Evolutionary conservation across 2,329 filamentous ascomycete genomes (phyloP).

Genomic region (Didymella exigua): DNA sequence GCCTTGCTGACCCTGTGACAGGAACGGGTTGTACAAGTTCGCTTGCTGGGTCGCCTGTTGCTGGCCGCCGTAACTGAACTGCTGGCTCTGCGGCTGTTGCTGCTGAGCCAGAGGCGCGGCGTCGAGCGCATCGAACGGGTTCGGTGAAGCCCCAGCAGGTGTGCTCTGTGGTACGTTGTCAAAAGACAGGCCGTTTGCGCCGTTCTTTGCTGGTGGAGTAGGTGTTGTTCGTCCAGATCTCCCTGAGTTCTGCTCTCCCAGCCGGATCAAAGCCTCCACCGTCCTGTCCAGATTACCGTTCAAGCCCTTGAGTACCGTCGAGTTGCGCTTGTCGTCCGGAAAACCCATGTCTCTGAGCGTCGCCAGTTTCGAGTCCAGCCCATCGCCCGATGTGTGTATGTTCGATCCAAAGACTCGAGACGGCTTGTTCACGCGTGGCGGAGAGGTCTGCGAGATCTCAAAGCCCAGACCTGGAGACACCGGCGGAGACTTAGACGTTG

Average conservation of each 20-base stretch:
- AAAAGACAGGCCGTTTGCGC: slow-evolving; percentile 54
- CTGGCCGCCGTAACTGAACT: slow-evolving; percentile 29
- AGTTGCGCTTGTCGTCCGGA: slow-evolving; percentile 78
- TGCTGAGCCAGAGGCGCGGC: slow-evolving; percentile 30
- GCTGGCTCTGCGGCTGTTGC: slow-evolving; percentile 45
- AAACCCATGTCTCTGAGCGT: slow-evolving; percentile 92
- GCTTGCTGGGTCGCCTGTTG: slow-evolving; percentile 37
- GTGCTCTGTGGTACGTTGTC: slow-evolving; percentile 46
- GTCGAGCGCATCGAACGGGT: slow-evolving; percentile 55
- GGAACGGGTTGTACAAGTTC: slow-evolving; percentile 73
- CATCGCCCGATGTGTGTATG: slow-evolving; percentile 60
- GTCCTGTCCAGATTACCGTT: slow-evolving; percentile 85
- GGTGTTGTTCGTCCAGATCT: slow-evolving; percentile 55
- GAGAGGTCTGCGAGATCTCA: slow-evolving; percentile 37
- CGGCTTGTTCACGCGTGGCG: slow-evolving; percentile 63
- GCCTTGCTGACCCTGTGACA: slow-evolving; percentile 48
- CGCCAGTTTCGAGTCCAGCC: slow-evolving; percentile 75
- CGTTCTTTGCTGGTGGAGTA: slow-evolving; percentile 55
- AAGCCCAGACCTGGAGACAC: slow-evolving; percentile 44
- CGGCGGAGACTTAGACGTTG: slow-evolving; percentile 63
- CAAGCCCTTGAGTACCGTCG: slow-evolving; percentile 78
- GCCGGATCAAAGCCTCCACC: slow-evolving; percentile 79
- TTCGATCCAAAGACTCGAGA: slow-evolving; percentile 71
- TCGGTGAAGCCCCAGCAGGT: slow-evolving; percentile 33
- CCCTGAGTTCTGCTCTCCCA: slow-evolving; percentile 66